Evolutionary conservation across 108 stramenopile genomes (phyloP), one percentile per base, ranked within the genome.

Genomic region (Phaeodactylum tricornutum): DNA sequence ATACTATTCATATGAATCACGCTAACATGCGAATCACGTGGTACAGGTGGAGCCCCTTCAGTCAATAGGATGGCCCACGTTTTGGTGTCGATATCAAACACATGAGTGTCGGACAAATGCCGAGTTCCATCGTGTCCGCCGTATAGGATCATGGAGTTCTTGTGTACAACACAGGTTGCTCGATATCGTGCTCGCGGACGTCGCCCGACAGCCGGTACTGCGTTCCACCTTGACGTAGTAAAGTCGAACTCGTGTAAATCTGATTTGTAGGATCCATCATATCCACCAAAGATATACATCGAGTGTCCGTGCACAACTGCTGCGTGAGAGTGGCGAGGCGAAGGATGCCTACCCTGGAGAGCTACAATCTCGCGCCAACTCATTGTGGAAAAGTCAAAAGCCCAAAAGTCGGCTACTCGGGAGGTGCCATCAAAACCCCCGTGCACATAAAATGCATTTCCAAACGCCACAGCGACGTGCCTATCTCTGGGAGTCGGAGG

Each of bases 51-150:
- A 0, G 72, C 55, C 1, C 95, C 94, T 31, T 81, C 86, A 5
- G 84, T 71, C 37, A 69, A 55, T 34, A 92, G 61, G 6, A 59
- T 35, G n/a, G 72, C 62, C 93, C 92, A 93, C 16, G 61, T 57
- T 7, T 67, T 51, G 1, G 81, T 75, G 16, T 73, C 72, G 41
- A 96, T 83, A 55, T 96, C 93, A 57, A 93, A 96, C 11, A 90
- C 58, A 59, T 95, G 85, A 1, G 92, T 87, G 62, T 98, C 97
- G 16, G 82, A 77, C 43, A 98, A 62, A 68, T 98, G 97, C 22
- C 96, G 49, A 1, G 91, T 95, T 5, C 97, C 97, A 59, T 98
- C 97, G 64, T 98, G 97, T 3, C 95, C 95, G 5, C 92, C 92
- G 59, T 75, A 92, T 20, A 94, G 51, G 55, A 90, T 75, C 73